Conservation (phyloP, 2,329 filamentous ascomycete genomes). For the Exophiala dermatitidis region DNA sequence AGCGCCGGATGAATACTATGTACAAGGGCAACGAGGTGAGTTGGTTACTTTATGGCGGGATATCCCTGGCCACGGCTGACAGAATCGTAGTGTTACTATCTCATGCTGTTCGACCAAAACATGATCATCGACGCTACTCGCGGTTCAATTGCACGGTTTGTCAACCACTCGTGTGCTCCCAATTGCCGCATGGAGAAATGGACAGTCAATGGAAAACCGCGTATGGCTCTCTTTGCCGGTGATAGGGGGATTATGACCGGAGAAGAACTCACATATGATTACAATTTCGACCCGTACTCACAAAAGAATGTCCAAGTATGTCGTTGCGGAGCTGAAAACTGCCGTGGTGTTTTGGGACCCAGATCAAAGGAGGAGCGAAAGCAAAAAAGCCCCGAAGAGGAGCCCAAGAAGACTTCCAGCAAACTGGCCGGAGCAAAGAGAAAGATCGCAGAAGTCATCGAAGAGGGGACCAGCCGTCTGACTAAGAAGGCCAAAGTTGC, state of each 20-base stretch:
- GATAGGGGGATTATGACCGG: conserved; percentile 85
- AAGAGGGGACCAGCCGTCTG: conserved; percentile 17
- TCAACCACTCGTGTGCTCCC: conserved; percentile 94
- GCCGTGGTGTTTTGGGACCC: conserved; percentile 52
- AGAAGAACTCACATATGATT: conserved; percentile 93
- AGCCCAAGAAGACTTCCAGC: conserved; percentile 14
- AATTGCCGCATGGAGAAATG: conserved; percentile 98
- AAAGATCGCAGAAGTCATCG: conserved; percentile 23
- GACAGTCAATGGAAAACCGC: conserved; percentile 86
- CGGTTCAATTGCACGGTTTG: conserved; percentile 91
- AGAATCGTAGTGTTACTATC: conserved; percentile 72
- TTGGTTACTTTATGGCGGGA: conserved; percentile 5
- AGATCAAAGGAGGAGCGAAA: conserved; percentile 49
- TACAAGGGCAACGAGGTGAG: conserved; percentile 90
- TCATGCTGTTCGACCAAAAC: conserved; percentile 97
- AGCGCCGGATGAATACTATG: conserved; percentile 82
- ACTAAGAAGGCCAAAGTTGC: conserved; percentile 20
- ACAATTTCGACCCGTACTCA: conserved; percentile 61
- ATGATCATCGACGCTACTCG: conserved; percentile 91
- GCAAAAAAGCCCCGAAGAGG: conserved; percentile 15
- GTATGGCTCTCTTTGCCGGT: conserved; percentile 94
- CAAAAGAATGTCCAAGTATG: conserved; percentile 58
- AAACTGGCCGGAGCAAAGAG: conserved; percentile 25
- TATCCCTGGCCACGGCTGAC: conserved; percentile 1
- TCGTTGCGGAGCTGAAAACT: conserved; percentile 54